Evolutionary conservation across 2,329 filamentous ascomycete genomes (phyloP), one percentile per base, ranked within the genome.

Genomic region (Orbilia quercus): DNA sequence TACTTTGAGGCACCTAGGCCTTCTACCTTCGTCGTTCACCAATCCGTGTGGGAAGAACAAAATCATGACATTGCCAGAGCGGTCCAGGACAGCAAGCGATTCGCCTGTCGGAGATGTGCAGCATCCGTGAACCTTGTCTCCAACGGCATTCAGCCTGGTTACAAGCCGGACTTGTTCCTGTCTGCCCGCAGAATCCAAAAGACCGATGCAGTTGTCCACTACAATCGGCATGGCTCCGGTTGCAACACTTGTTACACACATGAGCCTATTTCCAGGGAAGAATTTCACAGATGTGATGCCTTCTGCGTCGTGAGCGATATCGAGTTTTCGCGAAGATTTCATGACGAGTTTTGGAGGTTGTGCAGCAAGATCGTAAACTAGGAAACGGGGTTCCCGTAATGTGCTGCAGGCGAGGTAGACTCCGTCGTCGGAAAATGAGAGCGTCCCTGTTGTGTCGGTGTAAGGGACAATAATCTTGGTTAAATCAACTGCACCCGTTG

Each of bases 291-390:
- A 74, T 5, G 70, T 74, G 28, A 74, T 74, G 4, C 70, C 70
- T 22, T 74, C 70, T 7, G 70, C 70, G 14, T 74, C 70, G 47
- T 74, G 70, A 4, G 70, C 63, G 31, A 74, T 74, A 34, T 74
- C 70, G n/a, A 74, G 70, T 16, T 74, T 74, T 63, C 70, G 70
- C n/a, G 70, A 74, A 7, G 70, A 74, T 11, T 74, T 74, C 70
- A 74, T 74, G 14, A 74, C 63, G 18, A 74, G 57, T 47, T 65
- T 74, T 22, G 70, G 70, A 22, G 70, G 70, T 40, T 74, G 70
- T 1, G 62, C 64, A 20, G 70, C 70, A 22, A 74, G 64, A 36
- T 74, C 70, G 18, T 74, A 74, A 14, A 74, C 70, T 1, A 74
- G 44, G 34, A 74, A 74, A 18, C 70, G 70, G 11, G 70, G 64